Evolutionary conservation across 2,329 filamentous ascomycete species (phyloP).

Genomic region (Cladobotryum protrusum): DNA sequence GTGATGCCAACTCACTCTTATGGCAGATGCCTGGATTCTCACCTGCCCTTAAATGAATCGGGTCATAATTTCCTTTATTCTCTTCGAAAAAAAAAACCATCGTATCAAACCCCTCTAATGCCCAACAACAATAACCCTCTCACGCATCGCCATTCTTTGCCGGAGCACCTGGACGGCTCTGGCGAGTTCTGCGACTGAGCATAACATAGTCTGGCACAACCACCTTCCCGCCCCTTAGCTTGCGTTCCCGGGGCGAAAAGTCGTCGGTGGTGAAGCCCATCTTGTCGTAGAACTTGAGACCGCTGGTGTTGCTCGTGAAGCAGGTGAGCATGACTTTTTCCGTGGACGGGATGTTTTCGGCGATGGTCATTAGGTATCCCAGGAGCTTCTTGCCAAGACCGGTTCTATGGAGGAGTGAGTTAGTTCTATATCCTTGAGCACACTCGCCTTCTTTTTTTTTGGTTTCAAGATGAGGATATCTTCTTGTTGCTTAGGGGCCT

Average conservation of each 20-base stretch:
- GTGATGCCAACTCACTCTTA: no score
- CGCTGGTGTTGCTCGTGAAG: slow-evolving; percentile 55
- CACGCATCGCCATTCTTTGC: no score
- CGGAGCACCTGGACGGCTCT: slow-evolving; percentile 14
- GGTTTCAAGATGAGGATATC: neutral
- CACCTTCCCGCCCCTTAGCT: slow-evolving; percentile 47
- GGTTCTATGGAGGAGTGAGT: slow-evolving; percentile 34
- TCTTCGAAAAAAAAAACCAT: no score
- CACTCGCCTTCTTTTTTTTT: neutral
- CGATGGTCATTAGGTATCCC: slow-evolving; percentile 46
- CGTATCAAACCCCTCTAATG: no score
- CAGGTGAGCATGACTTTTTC: slow-evolving; percentile 70
- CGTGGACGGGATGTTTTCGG: slow-evolving; percentile 46
- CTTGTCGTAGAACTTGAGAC: slow-evolving; percentile 53
- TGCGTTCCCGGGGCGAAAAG: slow-evolving; percentile 47
- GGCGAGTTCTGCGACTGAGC: slow-evolving; percentile 44
- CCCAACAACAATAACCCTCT: no score
- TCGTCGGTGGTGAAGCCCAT: slow-evolving; percentile 52
- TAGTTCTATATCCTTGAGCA: neutral
- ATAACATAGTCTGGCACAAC: slow-evolving; percentile 55
- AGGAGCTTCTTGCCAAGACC: slow-evolving; percentile 60
- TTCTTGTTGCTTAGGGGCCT: neutral
- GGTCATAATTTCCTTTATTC: no score
- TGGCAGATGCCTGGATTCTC: no score
- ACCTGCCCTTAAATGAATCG: no score